These are phyloP conservation scores for Actinomortierella ambigua DNA, from an alignment of 371 early-diverging fungal genomes.

Conservation along the genomic window DNA sequence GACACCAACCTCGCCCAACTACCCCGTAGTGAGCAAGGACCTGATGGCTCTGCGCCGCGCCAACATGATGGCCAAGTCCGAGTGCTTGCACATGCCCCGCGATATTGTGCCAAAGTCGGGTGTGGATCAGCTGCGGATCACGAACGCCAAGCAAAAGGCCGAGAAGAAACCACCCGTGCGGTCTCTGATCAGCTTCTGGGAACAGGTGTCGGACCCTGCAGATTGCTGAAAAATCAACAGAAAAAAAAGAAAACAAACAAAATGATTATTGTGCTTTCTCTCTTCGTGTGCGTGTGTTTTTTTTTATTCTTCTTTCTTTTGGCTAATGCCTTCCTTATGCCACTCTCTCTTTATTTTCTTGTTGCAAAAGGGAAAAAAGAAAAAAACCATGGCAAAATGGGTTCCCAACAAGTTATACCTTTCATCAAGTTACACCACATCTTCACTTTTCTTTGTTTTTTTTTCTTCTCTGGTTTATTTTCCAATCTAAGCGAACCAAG, in stretches of 20 bases:
- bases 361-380: too few relatives aligned
- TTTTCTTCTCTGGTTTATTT: too few relatives aligned
- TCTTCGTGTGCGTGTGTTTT: neutral
- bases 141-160: constrained; percentile 2
- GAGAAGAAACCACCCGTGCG: constrained; percentile 35
- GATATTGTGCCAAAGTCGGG: too few relatives aligned
- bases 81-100: constrained; percentile 19
- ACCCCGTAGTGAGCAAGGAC: too few relatives aligned
- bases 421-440: too few relatives aligned
- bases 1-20: too few relatives aligned
- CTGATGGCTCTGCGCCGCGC: too few relatives aligned
- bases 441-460: too few relatives aligned
- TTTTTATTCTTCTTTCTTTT: neutral
- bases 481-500: too few relatives aligned
- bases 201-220: constrained; percentile 29
- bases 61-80: constrained; percentile 12
- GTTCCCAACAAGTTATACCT: too few relatives aligned
- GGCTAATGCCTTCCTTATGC: neutral
- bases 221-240: constrained; percentile 17
- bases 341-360: too few relatives aligned
- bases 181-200: constrained; percentile 44
- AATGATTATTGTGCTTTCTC: neutral
- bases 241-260: neutral
- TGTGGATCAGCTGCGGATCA: constrained; percentile 6
- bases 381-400: too few relatives aligned